Base-by-base conservation (phyloP, 1,284 basidiomycete genomes). In the Ustilago curta region DNA sequence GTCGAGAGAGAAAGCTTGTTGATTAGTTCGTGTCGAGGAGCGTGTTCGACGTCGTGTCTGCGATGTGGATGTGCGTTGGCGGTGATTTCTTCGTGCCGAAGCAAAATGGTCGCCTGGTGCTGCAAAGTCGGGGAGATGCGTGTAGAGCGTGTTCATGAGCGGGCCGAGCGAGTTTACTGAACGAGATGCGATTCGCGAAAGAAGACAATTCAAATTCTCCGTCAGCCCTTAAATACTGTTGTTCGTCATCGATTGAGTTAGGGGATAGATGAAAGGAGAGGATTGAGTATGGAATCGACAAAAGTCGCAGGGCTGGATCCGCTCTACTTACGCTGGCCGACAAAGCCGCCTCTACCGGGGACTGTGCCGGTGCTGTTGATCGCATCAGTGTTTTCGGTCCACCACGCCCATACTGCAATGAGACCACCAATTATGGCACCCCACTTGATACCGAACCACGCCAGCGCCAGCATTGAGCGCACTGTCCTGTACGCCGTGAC, bases 371-470 rank as follows among this genome's bases (percentile, higher is more conserved):
- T 66, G 45, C 74, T 69, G 42, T 64, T 49, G 42, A 78, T 62
- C 9, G 75, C 75, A 37, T 72, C 75, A 9, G 63, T 57, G 19
- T 73, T 71, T 25, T 76, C 76, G 7, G 64, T 72, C 72, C 73
- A 80, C 73, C 76, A 78, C 11, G 77, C 74, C 70, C 75, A 80
- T 6, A 80, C 21, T 16, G 78, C 78, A 29, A 80, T 74, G 44
- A 63, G 47, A 12, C 49, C 66, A 14, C 77, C 77, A 16, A 80
- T 58, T 44, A 80, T 72, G 19, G 72, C 73, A 16, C 78, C 78
- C 74, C 77, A 80, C 53, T 78, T 80, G 74, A 80, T 68, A 6
- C 73, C 74, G 39, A 64, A 80, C 75, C 74, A 77, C 5, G 67
- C 74, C 4, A 80, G 47, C 4, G 54, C 39, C 35, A 80, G 21